phyloP scores from a whole-genome alignment of 139 green algal genomes.

The Prasinococcaceae sp. region DNA sequence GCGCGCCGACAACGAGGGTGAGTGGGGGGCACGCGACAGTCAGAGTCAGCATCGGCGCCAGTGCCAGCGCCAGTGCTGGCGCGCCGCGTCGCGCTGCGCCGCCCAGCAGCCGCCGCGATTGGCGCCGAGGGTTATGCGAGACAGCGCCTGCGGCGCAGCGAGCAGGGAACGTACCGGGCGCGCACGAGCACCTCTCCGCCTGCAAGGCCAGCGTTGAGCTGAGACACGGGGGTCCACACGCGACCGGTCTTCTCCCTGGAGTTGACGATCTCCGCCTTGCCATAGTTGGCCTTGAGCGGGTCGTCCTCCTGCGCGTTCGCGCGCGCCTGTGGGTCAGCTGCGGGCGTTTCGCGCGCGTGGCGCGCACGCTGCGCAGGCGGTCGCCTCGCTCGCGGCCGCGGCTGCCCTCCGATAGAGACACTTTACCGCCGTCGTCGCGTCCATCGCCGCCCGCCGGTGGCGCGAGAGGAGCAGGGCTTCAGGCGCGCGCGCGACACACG shows the following conservation, averaged over 20 bases:
- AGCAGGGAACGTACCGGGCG: conserved; percentile 2
- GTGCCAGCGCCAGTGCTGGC: too few relatives aligned
- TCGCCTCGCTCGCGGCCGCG: too few relatives aligned
- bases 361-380: too few relatives aligned
- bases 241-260: conserved; percentile 30
- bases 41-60: not conserved
- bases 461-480: too few relatives aligned
- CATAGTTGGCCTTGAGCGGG: conserved; percentile 73
- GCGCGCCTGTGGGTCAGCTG: too few relatives aligned
- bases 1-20: not conserved
- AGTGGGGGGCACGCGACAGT: not conserved
- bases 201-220: conserved; percentile 1
- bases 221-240: conserved; percentile 15
- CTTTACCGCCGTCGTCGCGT: too few relatives aligned
- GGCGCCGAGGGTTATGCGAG: not conserved
- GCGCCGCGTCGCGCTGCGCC: too few relatives aligned
- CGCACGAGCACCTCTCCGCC: conserved; percentile 19
- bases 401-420: too few relatives aligned
- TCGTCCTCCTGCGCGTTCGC: conserved; percentile 76
- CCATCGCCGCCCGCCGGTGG: too few relatives aligned
- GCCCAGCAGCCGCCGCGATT: not conserved
- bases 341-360: too few relatives aligned
- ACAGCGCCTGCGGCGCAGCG: not conserved
- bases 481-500: too few relatives aligned
- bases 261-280: conserved; percentile 69